Evolutionary conservation across 1,284 basidiomycete species (phyloP).

Genomic region (Ustilago sp.): DNA sequence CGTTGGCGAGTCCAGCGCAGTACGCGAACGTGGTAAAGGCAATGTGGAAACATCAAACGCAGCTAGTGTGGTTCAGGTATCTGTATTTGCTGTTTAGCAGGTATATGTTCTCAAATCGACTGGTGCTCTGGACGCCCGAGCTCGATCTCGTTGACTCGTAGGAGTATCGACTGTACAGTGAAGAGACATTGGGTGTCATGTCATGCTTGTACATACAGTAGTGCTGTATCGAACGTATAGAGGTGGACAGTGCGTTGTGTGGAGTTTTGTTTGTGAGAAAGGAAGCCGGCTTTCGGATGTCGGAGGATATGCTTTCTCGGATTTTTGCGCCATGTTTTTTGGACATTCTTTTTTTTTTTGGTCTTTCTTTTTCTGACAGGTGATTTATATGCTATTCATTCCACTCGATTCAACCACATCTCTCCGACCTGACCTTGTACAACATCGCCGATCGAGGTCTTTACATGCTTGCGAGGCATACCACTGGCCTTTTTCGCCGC

Average conservation of each 20-base stretch:
- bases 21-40: slow-evolving; percentile 51
- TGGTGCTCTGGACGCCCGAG: slow-evolving; percentile 35
- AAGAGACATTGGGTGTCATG: not conserved
- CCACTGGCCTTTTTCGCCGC: slow-evolving; percentile 6
- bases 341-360: no score
- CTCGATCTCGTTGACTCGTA: slow-evolving; percentile 14
- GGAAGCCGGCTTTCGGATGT: slow-evolving; percentile 10
- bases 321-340: not conserved
- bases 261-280: not conserved
- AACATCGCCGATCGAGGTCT: not conserved
- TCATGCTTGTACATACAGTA: not conserved
- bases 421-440: not conserved
- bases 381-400: not conserved
- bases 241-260: not conserved
- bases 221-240: not conserved
- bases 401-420: not conserved
- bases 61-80: slow-evolving; percentile 67
- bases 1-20: slow-evolving; percentile 33
- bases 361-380: not conserved
- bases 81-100: slow-evolving; percentile 60
- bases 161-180: not conserved
- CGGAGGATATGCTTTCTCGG: slow-evolving; percentile 1
- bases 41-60: slow-evolving; percentile 61
- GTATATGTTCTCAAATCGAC: slow-evolving; percentile 58
- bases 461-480: slow-evolving; percentile 29